Conservation (phyloP, 768 basidiomycete species). For the Omphalotus guepiniiformis region DNA sequence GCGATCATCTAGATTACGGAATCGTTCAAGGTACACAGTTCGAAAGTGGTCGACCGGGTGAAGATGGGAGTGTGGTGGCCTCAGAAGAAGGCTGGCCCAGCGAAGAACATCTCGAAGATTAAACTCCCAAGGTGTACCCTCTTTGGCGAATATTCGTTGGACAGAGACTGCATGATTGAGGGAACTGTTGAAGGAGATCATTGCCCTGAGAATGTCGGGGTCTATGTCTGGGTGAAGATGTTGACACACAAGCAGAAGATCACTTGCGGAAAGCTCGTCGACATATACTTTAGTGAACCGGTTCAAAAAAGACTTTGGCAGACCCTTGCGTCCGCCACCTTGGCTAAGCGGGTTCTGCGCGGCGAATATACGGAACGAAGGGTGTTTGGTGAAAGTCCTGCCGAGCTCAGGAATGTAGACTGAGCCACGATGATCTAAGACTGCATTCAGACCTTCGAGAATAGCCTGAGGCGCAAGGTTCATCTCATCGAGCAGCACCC, state of each 20-base stretch:
- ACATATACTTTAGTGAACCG: conserved; percentile 98
- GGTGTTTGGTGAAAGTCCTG: conserved; percentile 82
- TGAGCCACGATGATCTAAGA: conserved; percentile 91
- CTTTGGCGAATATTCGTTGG: conserved; percentile 63
- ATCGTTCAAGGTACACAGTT: conserved; percentile 80
- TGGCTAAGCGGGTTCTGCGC: conserved; percentile 96
- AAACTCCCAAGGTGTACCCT: conserved; percentile 96
- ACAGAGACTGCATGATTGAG: conserved; percentile 66
- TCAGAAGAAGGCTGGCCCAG: conserved; percentile 63
- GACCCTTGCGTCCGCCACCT: conserved; percentile 94
- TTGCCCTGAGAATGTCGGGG: conserved; percentile 49
- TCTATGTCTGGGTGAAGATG: conserved; percentile 66
- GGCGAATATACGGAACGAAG: conserved; percentile 94
- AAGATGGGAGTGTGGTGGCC: conserved; percentile 21
- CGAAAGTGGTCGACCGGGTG: conserved; percentile 64
- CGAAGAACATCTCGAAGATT: conserved; percentile 92
- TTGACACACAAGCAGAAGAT: conserved; percentile 75
- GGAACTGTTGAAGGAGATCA: conserved; percentile 79
- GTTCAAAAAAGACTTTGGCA: conserved; percentile 96
- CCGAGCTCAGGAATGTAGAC: conserved; percentile 95
- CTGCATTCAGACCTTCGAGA: conserved; percentile 93
- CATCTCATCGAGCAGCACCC: conserved; percentile 99
- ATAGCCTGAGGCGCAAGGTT: conserved; percentile 96
- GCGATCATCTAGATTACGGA: conserved; percentile 72
- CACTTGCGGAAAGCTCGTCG: conserved; percentile 73